Conservation (phyloP, 805 yeast species). For the Lipomyces oligophaga region DNA sequence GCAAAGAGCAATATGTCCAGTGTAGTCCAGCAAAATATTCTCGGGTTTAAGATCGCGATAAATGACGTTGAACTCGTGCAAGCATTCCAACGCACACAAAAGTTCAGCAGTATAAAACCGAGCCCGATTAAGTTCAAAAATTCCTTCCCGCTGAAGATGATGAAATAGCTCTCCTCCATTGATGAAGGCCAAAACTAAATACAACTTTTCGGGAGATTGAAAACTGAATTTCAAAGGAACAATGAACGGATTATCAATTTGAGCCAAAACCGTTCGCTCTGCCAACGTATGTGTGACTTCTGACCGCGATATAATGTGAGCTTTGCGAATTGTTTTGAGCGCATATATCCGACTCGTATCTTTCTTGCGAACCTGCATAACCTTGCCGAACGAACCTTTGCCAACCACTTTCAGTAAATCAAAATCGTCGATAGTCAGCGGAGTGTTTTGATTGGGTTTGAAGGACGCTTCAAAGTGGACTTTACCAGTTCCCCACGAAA, state of each 20-base stretch:
- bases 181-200: constrained; percentile 84
- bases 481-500: constrained; percentile 35
- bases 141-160: constrained; percentile 87
- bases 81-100: constrained; percentile 84
- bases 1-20: constrained; percentile 96
- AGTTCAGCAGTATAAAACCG: constrained; percentile 93
- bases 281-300: constrained; percentile 97
- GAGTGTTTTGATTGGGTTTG: constrained; percentile 62
- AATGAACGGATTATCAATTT: constrained; percentile 89
- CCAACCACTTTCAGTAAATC: constrained; percentile 93
- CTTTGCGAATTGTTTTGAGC: constrained; percentile 85
- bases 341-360: constrained; percentile 96
- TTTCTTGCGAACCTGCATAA: constrained; percentile 95
- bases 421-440: constrained; percentile 83
- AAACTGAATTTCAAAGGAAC: constrained; percentile 94
- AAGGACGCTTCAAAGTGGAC: constrained; percentile 59
- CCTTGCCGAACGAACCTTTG: constrained; percentile 97
- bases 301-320: constrained; percentile 87
- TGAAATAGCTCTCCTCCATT: constrained; percentile 97
- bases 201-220: constrained; percentile 94
- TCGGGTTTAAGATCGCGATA: constrained; percentile 96
- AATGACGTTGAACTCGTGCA: constrained; percentile 87
- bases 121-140: constrained; percentile 82
- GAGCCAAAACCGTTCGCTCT: constrained; percentile 90
- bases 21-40: constrained; percentile 87